A percentile compares a stretch with the other conserved stretches of the same genome.
phyloP scores from a whole-genome alignment of 768 basidiomycete species.

The Amanita molliuscula region DNA sequence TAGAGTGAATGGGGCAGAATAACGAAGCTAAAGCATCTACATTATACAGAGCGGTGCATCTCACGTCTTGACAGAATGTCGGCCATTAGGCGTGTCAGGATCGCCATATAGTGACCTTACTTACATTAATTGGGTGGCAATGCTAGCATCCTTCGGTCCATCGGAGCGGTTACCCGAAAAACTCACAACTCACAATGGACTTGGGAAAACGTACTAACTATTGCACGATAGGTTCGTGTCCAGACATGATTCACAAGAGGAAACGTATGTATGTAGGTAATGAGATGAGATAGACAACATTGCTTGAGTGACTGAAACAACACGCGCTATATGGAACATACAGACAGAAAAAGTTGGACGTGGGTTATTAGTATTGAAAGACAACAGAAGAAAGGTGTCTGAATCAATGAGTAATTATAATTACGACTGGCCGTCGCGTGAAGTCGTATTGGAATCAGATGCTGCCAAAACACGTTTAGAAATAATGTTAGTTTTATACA shows the following conservation, averaged over 20 bases:
- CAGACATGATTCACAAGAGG: not conserved
- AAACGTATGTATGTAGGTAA: conserved; percentile 1
- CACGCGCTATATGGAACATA: conserved; percentile 5
- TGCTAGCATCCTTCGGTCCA: not conserved
- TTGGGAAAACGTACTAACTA: not conserved
- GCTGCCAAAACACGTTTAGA: not conserved
- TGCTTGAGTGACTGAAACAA: not conserved
- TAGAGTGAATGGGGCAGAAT: not conserved
- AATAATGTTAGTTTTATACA: not conserved
- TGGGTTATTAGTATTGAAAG: not conserved
- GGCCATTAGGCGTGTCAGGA: no score
- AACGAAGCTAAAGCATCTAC: not conserved
- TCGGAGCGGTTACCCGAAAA: not conserved
- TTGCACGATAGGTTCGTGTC: not conserved
- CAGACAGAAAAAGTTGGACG: not conserved
- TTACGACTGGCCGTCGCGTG: not conserved
- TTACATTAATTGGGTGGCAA: not conserved
- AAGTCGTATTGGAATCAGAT: not conserved
- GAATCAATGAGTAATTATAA: not conserved
- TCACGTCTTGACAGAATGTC: not conserved
- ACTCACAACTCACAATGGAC: not conserved
- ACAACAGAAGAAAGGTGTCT: not conserved
- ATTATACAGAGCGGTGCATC: not conserved
- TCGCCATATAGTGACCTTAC: no score
- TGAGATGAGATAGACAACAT: not conserved